Conservation (phyloP, 73 alveolate genomes). For the Tetrahymena malaccensis region DNA sequence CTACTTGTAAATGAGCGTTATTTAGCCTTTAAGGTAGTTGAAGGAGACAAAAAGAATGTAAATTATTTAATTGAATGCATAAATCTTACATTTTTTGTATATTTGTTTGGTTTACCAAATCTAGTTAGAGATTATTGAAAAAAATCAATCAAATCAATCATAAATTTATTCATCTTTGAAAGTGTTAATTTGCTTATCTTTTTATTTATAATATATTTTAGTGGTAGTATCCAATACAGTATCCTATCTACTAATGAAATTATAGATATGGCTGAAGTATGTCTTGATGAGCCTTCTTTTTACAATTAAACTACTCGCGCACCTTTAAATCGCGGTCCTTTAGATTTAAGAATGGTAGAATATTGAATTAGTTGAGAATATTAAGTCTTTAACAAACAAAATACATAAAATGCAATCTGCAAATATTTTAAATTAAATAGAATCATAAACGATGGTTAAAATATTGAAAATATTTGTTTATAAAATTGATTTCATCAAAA, state of each 20-base stretch:
- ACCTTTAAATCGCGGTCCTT: conserved; percentile 19
- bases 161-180: too few species aligned
- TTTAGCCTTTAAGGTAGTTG: not conserved
- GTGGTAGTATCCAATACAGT: not conserved
- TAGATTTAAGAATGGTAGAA: conserved; percentile 39
- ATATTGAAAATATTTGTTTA: too few species aligned
- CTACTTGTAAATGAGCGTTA: not conserved
- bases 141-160: too few species aligned
- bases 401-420: too few species aligned
- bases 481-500: too few species aligned
- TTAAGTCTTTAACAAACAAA: not conserved
- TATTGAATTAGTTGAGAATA: not conserved
- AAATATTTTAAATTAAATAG: too few species aligned
- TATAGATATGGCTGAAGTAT: not conserved
- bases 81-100: not conserved
- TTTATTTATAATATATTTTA: not conserved
- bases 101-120: too few species aligned
- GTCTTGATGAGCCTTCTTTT: not conserved
- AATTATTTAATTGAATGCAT: not conserved
- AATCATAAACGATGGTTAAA: too few species aligned
- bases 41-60: not conserved
- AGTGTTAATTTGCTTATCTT: not conserved
- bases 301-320: not conserved
- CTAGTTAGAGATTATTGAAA: not conserved
- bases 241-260: not conserved